Base-by-base conservation (phyloP, 192 early-diverging fungal species). In the Coemansia biformis region DNA sequence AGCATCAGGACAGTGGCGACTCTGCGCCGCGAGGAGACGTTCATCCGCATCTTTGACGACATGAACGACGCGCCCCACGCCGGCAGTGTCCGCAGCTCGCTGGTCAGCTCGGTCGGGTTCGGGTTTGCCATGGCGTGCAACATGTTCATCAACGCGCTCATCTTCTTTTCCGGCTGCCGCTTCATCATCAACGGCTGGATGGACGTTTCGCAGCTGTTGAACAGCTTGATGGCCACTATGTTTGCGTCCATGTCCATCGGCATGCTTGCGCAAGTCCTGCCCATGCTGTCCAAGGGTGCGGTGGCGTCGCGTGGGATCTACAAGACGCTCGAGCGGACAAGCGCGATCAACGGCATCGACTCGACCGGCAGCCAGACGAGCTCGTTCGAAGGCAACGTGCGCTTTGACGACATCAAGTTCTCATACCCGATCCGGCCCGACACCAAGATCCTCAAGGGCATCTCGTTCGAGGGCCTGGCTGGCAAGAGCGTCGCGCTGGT, bases 1-100 rank as follows among this genome's bases (percentile, higher is more conserved):
- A 82, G 81, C 53, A 87, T 98, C 57, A 77, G 85, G 31, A 98
- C 93, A 0, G 87, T 94, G 4, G 81, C 83, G 16, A 82, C 85
- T 3, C 29, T 81, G 90, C 50, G 88, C 63, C 32, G 80, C 59
- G 62, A 79, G 74, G 62, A 65, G 66, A 49, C 58, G 30, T 47
- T 76, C 63, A 69, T 76, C 54, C 9, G 54, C 45, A n/a, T 38
- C 33, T 42, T 86, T 46, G 51, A 37, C 50, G 43, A 70, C 12
- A 63, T 72, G 17, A 77, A 77, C 46, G 40, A 70, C 35, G 52
- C 43, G 13, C 76, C 76, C 26, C 69, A 82, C 47, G n/a, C 34
- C 2, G 63, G 52, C 46, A 75, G 70, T 28, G 18, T 63, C 13
- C 33, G 37, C n/a, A 45, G 66, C 22, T 48, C 77, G 17, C 51